Evolutionary conservation across 192 early-diverging fungal species (phyloP).

Genomic region (Backusella westeae): DNA sequence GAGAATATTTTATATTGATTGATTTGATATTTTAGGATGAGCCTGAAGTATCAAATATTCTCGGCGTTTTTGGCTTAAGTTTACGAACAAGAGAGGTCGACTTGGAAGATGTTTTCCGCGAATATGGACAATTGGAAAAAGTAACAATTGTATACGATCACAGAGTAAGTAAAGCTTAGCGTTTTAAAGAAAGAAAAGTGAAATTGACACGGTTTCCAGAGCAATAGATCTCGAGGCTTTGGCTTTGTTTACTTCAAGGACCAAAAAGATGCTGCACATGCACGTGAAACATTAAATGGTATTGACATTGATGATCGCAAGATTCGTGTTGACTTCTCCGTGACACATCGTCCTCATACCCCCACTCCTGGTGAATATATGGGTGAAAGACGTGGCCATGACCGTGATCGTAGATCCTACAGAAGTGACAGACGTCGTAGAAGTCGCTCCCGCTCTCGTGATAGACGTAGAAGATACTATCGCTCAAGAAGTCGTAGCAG

Average conservation of each 20-base stretch:
- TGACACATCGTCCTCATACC: conserved; percentile 60
- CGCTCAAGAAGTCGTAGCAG: conserved; percentile 33
- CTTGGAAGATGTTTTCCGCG: conserved; percentile 59
- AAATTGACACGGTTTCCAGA: conserved; percentile 35
- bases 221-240: conserved; percentile 63
- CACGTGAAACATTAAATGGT: conserved; percentile 59
- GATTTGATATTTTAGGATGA: conserved; percentile 10
- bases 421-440: conserved; percentile 20
- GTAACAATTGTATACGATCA: conserved; percentile 64
- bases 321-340: conserved; percentile 59
- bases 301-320: conserved; percentile 60
- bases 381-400: conserved; percentile 49
- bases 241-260: conserved; percentile 63
- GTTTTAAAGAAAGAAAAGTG: not conserved
- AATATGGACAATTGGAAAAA: conserved; percentile 57
- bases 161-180: conserved; percentile 27
- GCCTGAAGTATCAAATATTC: conserved; percentile 49
- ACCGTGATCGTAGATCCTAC: conserved; percentile 37
- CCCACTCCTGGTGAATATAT: conserved; percentile 75
- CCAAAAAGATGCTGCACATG: conserved; percentile 48
- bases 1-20: not conserved
- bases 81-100: conserved; percentile 57
- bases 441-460: conserved; percentile 37
- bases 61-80: conserved; percentile 73
- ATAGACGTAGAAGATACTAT: conserved; percentile 32